Conservation (phyloP, 1,139 yeast species). For the Candida tunisiensis region DNA sequence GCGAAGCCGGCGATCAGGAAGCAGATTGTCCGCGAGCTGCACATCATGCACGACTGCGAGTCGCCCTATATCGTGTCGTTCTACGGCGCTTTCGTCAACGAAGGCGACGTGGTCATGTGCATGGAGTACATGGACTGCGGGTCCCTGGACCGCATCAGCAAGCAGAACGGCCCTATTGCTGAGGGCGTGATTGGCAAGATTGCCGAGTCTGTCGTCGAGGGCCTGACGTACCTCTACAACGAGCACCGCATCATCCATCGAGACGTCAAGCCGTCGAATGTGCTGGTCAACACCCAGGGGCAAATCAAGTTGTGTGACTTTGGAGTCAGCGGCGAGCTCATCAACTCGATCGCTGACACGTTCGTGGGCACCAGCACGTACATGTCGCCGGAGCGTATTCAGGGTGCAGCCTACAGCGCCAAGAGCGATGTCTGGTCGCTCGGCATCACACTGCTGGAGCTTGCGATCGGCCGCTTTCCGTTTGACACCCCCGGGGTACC, state of each 20-base stretch:
- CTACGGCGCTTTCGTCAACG: slow-evolving; percentile 68
- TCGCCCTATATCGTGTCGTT: slow-evolving; percentile 70
- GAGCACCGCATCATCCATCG: slow-evolving; percentile 80
- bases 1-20: slow-evolving; percentile 67
- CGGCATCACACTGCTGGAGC: slow-evolving; percentile 77
- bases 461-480: slow-evolving; percentile 70
- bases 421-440: slow-evolving; percentile 96
- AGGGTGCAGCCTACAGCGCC: slow-evolving; percentile 81
- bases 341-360: slow-evolving; percentile 87
- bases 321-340: slow-evolving; percentile 84
- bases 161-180: slow-evolving; percentile 35
- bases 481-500: slow-evolving; percentile 19
- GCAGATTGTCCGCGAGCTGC: slow-evolving; percentile 74
- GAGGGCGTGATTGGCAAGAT: slow-evolving; percentile 57
- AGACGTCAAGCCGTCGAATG: slow-evolving; percentile 86
- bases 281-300: slow-evolving; percentile 62
- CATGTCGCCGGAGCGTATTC: slow-evolving; percentile 96
- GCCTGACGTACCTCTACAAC: slow-evolving; percentile 65
- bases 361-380: slow-evolving; percentile 96
- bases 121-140: slow-evolving; percentile 97
- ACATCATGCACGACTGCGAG: slow-evolving; percentile 82
- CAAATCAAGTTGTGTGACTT: slow-evolving; percentile 79
- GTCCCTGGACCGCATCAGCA: slow-evolving; percentile 64
- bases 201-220: slow-evolving; percentile 61
- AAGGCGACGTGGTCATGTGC: slow-evolving; percentile 59